These are phyloP conservation scores for Colletotrichum limetticola DNA, from an alignment of 2,329 filamentous ascomycete genomes.

Conservation along the genomic window DNA sequence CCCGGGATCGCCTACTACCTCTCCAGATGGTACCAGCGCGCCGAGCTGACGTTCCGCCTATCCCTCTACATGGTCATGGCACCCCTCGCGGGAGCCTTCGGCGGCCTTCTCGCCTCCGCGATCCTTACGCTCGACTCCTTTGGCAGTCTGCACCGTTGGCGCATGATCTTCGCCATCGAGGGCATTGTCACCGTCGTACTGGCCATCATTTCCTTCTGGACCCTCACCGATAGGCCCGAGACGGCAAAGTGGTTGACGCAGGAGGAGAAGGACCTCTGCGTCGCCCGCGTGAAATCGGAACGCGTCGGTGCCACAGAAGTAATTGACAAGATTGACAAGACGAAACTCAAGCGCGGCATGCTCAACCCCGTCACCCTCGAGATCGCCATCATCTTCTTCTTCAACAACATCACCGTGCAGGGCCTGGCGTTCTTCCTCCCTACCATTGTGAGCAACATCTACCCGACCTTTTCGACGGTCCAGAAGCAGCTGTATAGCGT, in stretches of 20 bases:
- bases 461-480: conserved; percentile 66
- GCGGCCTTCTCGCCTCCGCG: conserved; percentile 72
- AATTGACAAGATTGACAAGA: conserved; percentile 70
- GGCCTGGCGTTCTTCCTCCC: conserved; percentile 77
- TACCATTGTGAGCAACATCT: conserved; percentile 76
- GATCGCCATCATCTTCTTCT: conserved; percentile 68
- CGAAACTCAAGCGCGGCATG: conserved; percentile 70
- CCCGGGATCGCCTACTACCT: conserved; percentile 81
- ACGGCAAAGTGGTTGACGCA: conserved; percentile 73
- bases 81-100: conserved; percentile 76
- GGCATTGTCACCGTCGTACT: conserved; percentile 63
- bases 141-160: conserved; percentile 67
- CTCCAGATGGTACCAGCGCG: conserved; percentile 76
- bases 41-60: conserved; percentile 74
- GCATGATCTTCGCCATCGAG: conserved; percentile 78
- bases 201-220: conserved; percentile 69
- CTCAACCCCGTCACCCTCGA: conserved; percentile 69
- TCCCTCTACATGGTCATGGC: conserved; percentile 78
- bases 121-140: conserved; percentile 72
- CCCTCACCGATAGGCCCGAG: conserved; percentile 75
- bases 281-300: conserved; percentile 76
- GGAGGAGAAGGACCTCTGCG: conserved; percentile 74
- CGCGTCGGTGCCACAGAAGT: conserved; percentile 68
- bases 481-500: conserved; percentile 77
- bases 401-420: conserved; percentile 78